Evolutionary conservation across 306 rosid species (phyloP).

Genomic region (Lathyrus oleraceus): DNA sequence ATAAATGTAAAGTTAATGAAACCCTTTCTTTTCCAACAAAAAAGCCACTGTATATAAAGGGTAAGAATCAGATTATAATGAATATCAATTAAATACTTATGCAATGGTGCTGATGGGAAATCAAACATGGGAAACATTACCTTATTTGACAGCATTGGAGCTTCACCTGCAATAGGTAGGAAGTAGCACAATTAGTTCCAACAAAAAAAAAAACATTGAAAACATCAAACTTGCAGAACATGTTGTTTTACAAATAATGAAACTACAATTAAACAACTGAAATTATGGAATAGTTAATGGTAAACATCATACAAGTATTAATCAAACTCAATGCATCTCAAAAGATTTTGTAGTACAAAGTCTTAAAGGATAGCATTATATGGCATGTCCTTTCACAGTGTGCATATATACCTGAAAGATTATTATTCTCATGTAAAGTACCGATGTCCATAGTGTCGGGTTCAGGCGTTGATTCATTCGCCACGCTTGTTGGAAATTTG

Average conservation of each 20-base stretch:
- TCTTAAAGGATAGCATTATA: constrained; percentile 9
- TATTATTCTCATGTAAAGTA: constrained; percentile 52
- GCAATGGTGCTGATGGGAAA: constrained; percentile 17
- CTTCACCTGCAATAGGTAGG: constrained; percentile 56
- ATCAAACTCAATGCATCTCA: constrained; percentile 4
- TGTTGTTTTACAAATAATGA: constrained; percentile 20
- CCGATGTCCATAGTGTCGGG: constrained; percentile 71
- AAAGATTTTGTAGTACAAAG: not conserved
- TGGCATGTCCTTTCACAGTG: constrained; percentile 7
- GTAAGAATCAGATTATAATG: not conserved
- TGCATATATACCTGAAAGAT: constrained; percentile 52
- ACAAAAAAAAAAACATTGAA: constrained; percentile 29
- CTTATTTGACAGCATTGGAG: constrained; percentile 51
- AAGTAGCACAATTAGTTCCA: constrained; percentile 36
- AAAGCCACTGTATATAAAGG: constrained; percentile 8
- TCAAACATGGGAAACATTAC: constrained; percentile 43
- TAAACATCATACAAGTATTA: constrained; percentile 14
- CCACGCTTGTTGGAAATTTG: constrained; percentile 41
- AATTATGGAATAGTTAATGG: constrained; percentile 21
- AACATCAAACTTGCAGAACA: constrained; percentile 21
- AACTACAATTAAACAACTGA: constrained; percentile 10
- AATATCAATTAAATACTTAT: constrained; percentile 33
- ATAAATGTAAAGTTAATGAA: constrained; percentile 1
- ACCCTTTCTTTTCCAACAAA: constrained; percentile 12
- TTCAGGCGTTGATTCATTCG: constrained; percentile 74